phyloP scores from a whole-genome alignment of 805 yeast genomes.

The Cyberlindnera lachancei region DNA sequence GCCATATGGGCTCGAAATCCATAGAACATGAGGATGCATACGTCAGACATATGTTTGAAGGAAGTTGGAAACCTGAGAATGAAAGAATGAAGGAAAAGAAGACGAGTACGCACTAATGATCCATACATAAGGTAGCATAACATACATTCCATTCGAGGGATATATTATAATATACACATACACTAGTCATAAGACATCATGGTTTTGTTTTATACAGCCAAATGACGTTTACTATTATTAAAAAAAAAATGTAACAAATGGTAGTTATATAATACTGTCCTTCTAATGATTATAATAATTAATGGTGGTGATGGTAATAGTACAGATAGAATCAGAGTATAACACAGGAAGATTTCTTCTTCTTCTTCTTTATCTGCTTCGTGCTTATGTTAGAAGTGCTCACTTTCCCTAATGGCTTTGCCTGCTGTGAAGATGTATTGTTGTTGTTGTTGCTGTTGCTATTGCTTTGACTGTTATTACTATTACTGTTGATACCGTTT shows the following conservation, averaged over 20 bases:
- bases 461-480: conserved; percentile 1
- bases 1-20: conserved; percentile 55
- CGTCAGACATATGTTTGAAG: conserved; percentile 57
- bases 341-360: conserved; percentile 22
- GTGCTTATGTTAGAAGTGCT: not conserved
- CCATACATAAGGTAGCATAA: too few species aligned
- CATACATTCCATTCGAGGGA: too few species aligned
- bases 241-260: too few species aligned
- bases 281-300: not conserved
- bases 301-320: not conserved
- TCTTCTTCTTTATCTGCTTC: conserved; percentile 15
- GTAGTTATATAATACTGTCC: too few species aligned
- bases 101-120: too few species aligned
- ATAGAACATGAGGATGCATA: conserved; percentile 42
- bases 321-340: conserved; percentile 9
- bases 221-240: too few species aligned
- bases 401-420: conserved; percentile 16
- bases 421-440: conserved; percentile 2
- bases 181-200: too few species aligned
- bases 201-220: too few species aligned
- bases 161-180: too few species aligned
- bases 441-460: conserved; percentile 2
- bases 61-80: conserved; percentile 46
- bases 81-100: conserved; percentile 8
- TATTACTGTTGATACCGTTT: not conserved